A percentile compares a stretch with the other conserved stretches of the same genome.
These are phyloP conservation scores for Corymbia citriodora DNA, from an alignment of 441 rosid species.

Conservation along the genomic window DNA sequence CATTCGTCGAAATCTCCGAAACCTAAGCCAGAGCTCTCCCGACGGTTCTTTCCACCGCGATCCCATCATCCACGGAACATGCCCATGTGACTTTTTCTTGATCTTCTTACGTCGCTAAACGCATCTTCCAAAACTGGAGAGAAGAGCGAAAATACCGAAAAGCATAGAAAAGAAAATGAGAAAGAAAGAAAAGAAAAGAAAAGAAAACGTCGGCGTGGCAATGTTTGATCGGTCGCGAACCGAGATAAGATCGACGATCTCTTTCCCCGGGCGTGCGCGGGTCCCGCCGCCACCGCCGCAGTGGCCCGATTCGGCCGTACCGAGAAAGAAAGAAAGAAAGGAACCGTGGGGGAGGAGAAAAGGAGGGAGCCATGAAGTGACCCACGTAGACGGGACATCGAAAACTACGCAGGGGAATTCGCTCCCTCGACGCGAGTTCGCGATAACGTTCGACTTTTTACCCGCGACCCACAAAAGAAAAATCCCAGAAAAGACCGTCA, in stretches of 20 bases:
- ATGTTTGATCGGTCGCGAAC: neutral
- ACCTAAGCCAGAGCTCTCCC: neutral
- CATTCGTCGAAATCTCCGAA: neutral
- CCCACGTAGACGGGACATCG: neutral
- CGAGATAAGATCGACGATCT: neutral
- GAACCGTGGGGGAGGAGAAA: neutral
- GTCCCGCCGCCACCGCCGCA: neutral
- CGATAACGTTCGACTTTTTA: neutral
- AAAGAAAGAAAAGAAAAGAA: neutral
- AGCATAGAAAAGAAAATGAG: neutral
- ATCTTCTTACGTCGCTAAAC: neutral
- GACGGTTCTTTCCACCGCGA: neutral
- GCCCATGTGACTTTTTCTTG: neutral
- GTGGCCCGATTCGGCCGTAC: neutral
- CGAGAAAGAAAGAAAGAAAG: neutral
- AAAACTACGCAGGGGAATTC: neutral
- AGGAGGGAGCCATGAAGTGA: neutral
- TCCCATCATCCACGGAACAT: neutral
- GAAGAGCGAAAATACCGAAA: fast-evolving
- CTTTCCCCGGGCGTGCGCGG: neutral
- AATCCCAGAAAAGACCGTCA: neutral
- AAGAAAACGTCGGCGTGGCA: neutral
- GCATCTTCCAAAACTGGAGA: neutral
- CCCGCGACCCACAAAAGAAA: neutral
- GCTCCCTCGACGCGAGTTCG: neutral